Percentiles rank a stretch among this genome's conserved stretches.
phyloP scores from a whole-genome alignment of 176 grass and related monocot species.

The Themeda triandra region DNA sequence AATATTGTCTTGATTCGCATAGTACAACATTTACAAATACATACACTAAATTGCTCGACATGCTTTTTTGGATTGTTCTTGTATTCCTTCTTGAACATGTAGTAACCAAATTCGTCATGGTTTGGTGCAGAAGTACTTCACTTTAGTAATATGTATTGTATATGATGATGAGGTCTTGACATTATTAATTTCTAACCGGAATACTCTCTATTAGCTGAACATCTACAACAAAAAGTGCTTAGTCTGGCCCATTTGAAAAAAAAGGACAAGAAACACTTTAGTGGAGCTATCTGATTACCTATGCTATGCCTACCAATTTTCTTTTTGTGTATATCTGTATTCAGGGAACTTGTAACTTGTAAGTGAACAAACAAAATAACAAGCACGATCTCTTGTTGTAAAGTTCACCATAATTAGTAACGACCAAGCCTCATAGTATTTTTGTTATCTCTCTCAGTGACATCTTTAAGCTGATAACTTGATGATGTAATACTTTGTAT shows the following conservation, averaged over 20 bases:
- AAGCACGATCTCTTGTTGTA: conserved; percentile 4
- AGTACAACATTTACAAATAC: neutral
- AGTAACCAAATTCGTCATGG: neutral
- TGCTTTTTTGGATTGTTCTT: conserved; percentile 1
- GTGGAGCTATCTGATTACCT: neutral
- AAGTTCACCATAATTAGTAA: conserved; percentile 2
- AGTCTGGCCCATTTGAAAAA: neutral
- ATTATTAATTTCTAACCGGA: conserved; percentile 1
- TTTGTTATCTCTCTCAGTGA: neutral
- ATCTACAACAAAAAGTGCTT: neutral
- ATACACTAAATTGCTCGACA: neutral
- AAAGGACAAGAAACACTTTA: neutral
- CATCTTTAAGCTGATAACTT: conserved; percentile 22
- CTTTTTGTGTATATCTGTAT: neutral
- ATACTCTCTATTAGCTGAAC: neutral
- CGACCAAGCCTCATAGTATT: neutral
- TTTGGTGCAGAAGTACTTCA: conserved; percentile 10
- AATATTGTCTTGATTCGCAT: neutral
- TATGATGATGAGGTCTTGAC: neutral
- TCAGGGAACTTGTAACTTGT: neutral
- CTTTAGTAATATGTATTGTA: neutral
- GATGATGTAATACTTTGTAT: conserved; percentile 21
- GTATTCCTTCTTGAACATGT: neutral
- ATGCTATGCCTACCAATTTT: neutral
- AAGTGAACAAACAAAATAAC: conserved; percentile 3